Conservation (phyloP, 192 early-diverging fungal genomes). For the Coemansia sp. region DNA sequence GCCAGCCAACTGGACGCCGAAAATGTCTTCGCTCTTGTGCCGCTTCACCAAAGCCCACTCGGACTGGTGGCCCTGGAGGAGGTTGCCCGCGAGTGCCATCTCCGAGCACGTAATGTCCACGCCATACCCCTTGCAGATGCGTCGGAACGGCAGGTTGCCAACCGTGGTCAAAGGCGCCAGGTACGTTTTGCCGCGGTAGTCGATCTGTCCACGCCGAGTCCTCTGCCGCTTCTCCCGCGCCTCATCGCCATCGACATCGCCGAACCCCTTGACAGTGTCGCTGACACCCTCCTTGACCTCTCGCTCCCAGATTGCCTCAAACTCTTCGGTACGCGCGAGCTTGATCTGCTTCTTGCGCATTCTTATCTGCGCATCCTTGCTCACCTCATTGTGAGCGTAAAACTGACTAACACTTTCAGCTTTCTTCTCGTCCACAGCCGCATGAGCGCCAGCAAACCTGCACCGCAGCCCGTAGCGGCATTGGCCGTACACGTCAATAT, state of each 20-base stretch:
- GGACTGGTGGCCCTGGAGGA: constrained; percentile 66
- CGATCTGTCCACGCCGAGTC: constrained; percentile 34
- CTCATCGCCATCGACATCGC: neutral
- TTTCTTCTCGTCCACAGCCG: constrained; percentile 59
- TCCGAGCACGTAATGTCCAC: constrained; percentile 97
- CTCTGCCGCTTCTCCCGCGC: constrained; percentile 10
- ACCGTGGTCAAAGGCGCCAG: constrained; percentile 96
- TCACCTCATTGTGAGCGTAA: constrained; percentile 17
- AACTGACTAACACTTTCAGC: constrained; percentile 3
- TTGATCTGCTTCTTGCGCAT: constrained; percentile 38
- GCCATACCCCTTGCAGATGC: constrained; percentile 90
- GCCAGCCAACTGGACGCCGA: constrained; percentile 90
- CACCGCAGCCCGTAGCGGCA: constrained; percentile 67
- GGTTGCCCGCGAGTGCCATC: constrained; percentile 78
- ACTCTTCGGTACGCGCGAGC: constrained; percentile 45
- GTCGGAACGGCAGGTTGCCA: constrained; percentile 95
- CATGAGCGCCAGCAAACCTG: constrained; percentile 58
- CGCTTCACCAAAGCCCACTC: constrained; percentile 86
- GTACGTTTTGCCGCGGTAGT: constrained; percentile 88
- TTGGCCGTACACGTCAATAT: constrained; percentile 72
- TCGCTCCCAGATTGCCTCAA: constrained; percentile 27
- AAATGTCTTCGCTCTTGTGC: constrained; percentile 84
- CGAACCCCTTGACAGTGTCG: neutral
- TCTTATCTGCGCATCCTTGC: constrained; percentile 25
- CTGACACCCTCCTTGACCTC: neutral